Evolutionary conservation across 192 early-diverging fungal genomes (phyloP).

Genomic region (Rhizophlyctis rosea): DNA sequence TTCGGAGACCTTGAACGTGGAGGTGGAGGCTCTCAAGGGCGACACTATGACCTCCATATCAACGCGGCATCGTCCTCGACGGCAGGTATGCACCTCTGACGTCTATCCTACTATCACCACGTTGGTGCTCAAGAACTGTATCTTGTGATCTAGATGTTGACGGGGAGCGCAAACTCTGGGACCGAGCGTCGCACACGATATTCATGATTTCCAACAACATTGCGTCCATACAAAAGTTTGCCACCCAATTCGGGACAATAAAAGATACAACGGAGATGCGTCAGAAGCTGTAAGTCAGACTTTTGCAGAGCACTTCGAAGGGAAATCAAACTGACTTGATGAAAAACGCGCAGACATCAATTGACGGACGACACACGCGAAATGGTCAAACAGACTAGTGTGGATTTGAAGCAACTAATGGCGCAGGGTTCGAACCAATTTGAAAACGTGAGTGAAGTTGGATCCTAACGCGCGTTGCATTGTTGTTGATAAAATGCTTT

Average conservation of each 20-base stretch:
- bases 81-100: background rate
- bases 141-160: background rate
- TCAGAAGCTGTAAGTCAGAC: slow-evolving; percentile 59
- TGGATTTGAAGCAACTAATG: slow-evolving; percentile 69
- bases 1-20: slow-evolving; percentile 28
- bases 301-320: slow-evolving; percentile 1
- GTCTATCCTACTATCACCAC: slow-evolving; percentile 1
- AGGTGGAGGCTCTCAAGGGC: background rate
- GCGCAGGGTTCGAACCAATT: slow-evolving; percentile 27
- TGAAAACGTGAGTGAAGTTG: slow-evolving; percentile 38
- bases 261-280: slow-evolving; percentile 77
- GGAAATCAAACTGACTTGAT: too few species aligned
- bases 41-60: background rate
- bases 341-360: slow-evolving; percentile 56
- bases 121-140: background rate
- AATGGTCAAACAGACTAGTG: slow-evolving; percentile 73
- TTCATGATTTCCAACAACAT: slow-evolving; percentile 85
- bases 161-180: slow-evolving; percentile 38
- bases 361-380: slow-evolving; percentile 80
- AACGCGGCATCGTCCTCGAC: background rate
- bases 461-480: too few species aligned
- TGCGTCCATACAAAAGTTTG: slow-evolving; percentile 74
- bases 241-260: slow-evolving; percentile 69
- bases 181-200: slow-evolving; percentile 77
- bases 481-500: background rate